Evolutionary conservation across 257 asterid species (phyloP).

Genomic region (Solanum lignicaule): DNA sequence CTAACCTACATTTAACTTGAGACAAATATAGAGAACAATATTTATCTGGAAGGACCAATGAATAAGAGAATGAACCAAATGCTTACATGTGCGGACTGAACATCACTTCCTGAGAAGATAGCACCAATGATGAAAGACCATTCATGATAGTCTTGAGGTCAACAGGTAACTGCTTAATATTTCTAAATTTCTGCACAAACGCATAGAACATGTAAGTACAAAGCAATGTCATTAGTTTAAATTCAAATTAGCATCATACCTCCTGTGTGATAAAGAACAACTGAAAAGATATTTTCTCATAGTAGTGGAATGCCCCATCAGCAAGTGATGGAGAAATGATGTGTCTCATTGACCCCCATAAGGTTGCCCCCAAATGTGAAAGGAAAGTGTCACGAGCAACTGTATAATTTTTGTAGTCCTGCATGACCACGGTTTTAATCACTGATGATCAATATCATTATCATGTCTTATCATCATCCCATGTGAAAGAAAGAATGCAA

Average conservation of each 20-base stretch:
- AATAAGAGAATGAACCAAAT: conserved; percentile 6
- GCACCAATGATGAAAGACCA: conserved; percentile 69
- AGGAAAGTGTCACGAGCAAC: conserved; percentile 97
- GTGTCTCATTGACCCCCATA: conserved; percentile 97
- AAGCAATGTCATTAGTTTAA: background rate
- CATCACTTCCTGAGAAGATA: conserved; percentile 81
- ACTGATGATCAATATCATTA: background rate
- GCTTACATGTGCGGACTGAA: conserved; percentile 73
- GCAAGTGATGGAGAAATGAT: conserved; percentile 90
- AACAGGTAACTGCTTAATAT: conserved; percentile 60
- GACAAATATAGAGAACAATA: background rate
- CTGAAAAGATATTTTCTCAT: conserved; percentile 87
- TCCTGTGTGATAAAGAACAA: conserved; percentile 87
- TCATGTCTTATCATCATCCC: background rate
- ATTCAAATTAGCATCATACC: conserved; percentile 30
- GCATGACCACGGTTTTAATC: conserved; percentile 10
- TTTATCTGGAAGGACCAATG: background rate
- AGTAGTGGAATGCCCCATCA: conserved; percentile 96
- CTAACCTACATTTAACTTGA: background rate
- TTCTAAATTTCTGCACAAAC: conserved; percentile 51
- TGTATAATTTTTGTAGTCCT: conserved; percentile 82
- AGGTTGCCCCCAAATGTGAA: conserved; percentile 91
- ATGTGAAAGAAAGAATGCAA: background rate
- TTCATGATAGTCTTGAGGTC: conserved; percentile 62
- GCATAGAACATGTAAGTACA: background rate